Evolutionary conservation across 345 rosid species (phyloP), one percentile per base, ranked within the genome.

Genomic region (Angophora floribunda): DNA sequence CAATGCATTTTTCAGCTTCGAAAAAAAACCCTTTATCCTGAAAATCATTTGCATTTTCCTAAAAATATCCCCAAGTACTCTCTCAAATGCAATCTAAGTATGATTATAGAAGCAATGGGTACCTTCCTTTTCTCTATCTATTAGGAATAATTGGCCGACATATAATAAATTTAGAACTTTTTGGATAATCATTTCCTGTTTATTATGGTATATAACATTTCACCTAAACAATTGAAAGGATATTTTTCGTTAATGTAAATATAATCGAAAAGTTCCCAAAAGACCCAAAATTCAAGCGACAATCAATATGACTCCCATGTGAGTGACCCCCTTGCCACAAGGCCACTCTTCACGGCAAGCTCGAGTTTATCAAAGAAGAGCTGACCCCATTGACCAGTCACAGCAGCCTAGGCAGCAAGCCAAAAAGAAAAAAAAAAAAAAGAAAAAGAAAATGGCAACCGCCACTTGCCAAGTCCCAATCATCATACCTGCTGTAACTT

Each of bases 351-450:
- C 26, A 51, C 52, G 19, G 44, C 45, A 44, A 52, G 52, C 86
- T 51, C 41, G 36, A 57, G 63, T 45, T 85, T 52, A 32, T 36
- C 57, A 19, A 51, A 10, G 47, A 17, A 52, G 59, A 86, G 30
- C 87, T n/a, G 50, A 41, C n/a, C 30, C 67, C 67, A 70, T 86
- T 86, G 87, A 86, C 87, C 41, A 16, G 70, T 32, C 47, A 86
- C 17, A 13, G 87, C 45, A 32, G 87, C 67, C 67, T 61, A 14
- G 67, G 41, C 41, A 36, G 41, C 41, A 36, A 36, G 67, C 67
- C 63, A 0, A 59, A 11, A 11, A 1, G 0, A 0, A 59, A 59
- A 26, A 24, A 10, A 26, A 44, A 41, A 6, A 49, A 6, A 16
- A 16, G 17, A 52, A 59, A 4, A 51, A 4, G 12, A 13, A 51